Evolutionary conservation across 2,329 filamentous ascomycete species (phyloP), one percentile per base, ranked within the genome.

Genomic region (Alternaria hordeiaustralica): DNA sequence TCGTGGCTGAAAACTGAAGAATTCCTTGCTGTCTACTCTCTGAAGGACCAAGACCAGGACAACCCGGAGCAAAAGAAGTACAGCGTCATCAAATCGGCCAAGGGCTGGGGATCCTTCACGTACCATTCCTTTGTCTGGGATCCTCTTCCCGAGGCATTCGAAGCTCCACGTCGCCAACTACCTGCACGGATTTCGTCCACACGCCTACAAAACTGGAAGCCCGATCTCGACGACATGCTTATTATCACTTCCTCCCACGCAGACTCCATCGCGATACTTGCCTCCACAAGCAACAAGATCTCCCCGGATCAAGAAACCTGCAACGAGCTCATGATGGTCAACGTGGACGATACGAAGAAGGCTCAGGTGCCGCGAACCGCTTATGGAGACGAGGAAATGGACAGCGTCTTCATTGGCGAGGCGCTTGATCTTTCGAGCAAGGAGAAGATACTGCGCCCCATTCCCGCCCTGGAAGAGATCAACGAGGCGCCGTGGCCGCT

Each of bases 1-100:
- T 86, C 87, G 41, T 99, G 96, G 96, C 86, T 98, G 20, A 92
- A 96, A 74, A 97, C 96, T 71, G 83, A 96, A 71, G 83, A 95
- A 3, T 96, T 97, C 76, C 84, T 98, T 47, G 86, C 90, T 59
- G 87, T 96, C 21, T 91, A 97, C 79, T 72, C 72, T 43, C 66
- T 72, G 9, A 71, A 65, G 46, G 84, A 85, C 57, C 81, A 82
- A 23, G 73, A 73, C 25, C 83, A 85, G 9, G 81, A 82, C 36
- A 75, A 74, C 30, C 83, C 84, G 5, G 87, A 89, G 6, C 81
- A 87, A 25, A 93, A 92, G 1, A 85, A 87, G n/a, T 97, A 94
- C 74, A 90, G 96, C 76, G 61, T 71, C 13, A 89, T 97, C 61
- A 91, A 88, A 6, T 88, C 93, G 65, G 85, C 91, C 68, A 86